Evolutionary conservation across 2,329 filamentous ascomycete species (phyloP).

Genomic region (Stenocarpella maydis): DNA sequence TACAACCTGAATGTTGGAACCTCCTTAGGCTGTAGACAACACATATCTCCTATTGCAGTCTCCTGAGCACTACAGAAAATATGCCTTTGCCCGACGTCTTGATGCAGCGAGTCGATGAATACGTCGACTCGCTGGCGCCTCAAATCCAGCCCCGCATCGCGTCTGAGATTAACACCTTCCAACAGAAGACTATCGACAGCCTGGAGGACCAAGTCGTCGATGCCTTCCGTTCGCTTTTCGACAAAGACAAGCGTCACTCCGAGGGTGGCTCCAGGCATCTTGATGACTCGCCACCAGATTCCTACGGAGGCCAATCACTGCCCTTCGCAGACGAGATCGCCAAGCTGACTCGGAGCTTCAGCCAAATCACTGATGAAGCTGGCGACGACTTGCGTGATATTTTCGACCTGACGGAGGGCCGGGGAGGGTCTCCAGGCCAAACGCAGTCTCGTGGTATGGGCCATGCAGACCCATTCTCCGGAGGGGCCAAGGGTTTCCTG

Average conservation of each 20-base stretch:
- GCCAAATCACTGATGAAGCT: constrained; percentile 50
- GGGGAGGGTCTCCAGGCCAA: constrained; percentile 17
- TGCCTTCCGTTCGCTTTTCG: constrained; percentile 54
- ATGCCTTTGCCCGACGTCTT: constrained; percentile 17
- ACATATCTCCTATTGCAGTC: neutral
- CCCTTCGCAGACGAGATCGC: constrained; percentile 57
- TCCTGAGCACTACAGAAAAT: neutral
- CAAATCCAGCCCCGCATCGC: constrained; percentile 57
- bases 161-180: constrained; percentile 53
- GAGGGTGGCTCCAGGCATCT: constrained; percentile 40
- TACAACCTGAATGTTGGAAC: neutral
- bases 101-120: constrained; percentile 47
- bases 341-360: constrained; percentile 50
- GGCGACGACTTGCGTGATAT: constrained; percentile 55
- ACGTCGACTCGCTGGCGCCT: constrained; percentile 56
- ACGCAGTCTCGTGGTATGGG: constrained; percentile 42
- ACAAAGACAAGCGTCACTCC: constrained; percentile 43
- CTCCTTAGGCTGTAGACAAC: neutral
- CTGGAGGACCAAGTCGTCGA: constrained; percentile 54
- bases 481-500: constrained; percentile 46
- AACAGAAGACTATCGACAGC: constrained; percentile 54
- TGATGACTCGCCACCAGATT: constrained; percentile 47
- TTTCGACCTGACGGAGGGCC: constrained; percentile 51
- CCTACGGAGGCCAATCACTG: constrained; percentile 51
- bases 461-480: constrained; percentile 38